Conservation (phyloP, 257 asterid species). For the Voacanga thouarsii region DNA sequence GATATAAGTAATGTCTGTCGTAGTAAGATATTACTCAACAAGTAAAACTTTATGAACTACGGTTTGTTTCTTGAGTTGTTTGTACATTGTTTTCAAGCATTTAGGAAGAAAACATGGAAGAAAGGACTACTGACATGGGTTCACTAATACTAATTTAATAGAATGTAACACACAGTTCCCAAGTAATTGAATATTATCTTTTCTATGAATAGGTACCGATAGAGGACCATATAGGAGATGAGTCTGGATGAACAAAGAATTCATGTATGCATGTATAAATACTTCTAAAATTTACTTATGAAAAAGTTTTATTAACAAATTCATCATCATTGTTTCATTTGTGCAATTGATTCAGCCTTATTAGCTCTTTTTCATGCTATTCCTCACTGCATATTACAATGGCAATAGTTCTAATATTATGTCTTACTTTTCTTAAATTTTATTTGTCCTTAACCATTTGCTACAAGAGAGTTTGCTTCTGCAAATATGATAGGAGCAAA, state of each 20-base stretch:
- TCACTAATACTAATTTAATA: not conserved
- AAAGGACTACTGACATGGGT: not conserved
- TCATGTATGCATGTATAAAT: constrained; percentile 45
- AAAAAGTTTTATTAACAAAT: constrained; percentile 4
- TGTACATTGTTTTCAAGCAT: not conserved
- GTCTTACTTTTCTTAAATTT: no score
- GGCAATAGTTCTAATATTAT: not conserved
- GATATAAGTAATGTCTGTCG: not conserved
- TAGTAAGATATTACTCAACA: no score
- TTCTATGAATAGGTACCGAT: constrained; percentile 49
- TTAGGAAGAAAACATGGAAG: not conserved
- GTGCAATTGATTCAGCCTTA: constrained; percentile 27
- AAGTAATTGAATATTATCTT: constrained; percentile 9
- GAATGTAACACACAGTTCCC: not conserved
- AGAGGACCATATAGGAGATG: constrained; percentile 73
- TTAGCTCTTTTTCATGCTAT: not conserved
- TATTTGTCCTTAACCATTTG: not conserved
- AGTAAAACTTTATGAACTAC: not conserved
- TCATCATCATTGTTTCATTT: constrained; percentile 5
- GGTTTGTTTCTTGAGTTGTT: no score
- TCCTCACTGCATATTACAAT: not conserved
- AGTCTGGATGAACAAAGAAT: constrained; percentile 65
- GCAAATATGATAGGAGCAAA: constrained; percentile 72
- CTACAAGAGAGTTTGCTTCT: constrained; percentile 64
- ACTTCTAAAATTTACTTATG: constrained; percentile 3